Base-by-base conservation (phyloP, 495 filamentous ascomycete species). In the Tuber brumale region DNA sequence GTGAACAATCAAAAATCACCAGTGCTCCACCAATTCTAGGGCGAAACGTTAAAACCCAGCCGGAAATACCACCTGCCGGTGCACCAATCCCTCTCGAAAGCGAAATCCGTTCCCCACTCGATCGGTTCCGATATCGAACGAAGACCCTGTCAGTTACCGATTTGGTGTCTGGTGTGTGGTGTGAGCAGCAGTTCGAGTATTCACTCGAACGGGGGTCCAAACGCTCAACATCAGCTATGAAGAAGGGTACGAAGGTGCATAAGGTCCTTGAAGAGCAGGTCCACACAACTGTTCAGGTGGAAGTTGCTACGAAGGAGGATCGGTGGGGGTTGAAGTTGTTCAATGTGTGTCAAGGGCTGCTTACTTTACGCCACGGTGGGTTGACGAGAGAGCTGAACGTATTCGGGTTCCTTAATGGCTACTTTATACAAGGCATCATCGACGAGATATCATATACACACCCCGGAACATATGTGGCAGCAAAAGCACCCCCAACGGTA, bases 171-270 rank as follows among this genome's bases (percentile, higher is more conserved):
- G 94, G 94, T 3, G 89, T 94, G 14, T 99, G 95, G 95, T 99
- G 95, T 83, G 96, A 99, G 83, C 84, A 97, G 69, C 95, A 99
- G 83, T 95, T 97, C 79, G 92, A 89, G 87, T 98, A 94, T 85
- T 91, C 89, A 0, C 87, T 99, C 3, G 90, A 88, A 69, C 84
- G 84, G 23, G 96, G 96, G 27, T 88, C 87, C 79, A 94, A 91
- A 84, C 89, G 86, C 72, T 84, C 85, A 3, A 98, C 96, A 0
- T 83, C 88, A 16, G 93, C 92, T 1, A 99, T 99, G 95, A 91
- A 90, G 81, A 86, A 86, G 71, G 95, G 95, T 5, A 90, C 89
- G 41, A 85, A 83, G 6, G 88, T 98, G 18, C 95, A 99, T 78
- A 90, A 94, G 82, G 88, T 85, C 7, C 87, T 99, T 0, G 96